Evolutionary conservation across 2,329 filamentous ascomycete species (phyloP).

Genomic region (Aspergillus hiratsukae): DNA sequence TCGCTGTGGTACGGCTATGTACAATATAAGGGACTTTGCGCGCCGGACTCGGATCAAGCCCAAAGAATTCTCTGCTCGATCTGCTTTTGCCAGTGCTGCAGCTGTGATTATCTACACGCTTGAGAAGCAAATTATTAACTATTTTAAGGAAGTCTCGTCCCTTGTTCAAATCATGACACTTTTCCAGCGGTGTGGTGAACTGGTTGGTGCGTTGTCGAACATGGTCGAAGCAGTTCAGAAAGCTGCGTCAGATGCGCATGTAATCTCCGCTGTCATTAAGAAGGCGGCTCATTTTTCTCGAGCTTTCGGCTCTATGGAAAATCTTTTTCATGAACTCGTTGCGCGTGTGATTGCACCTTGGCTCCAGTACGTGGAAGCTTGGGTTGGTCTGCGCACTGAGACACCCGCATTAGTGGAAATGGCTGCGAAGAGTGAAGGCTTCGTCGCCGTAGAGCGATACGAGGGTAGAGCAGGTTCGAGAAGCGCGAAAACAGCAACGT

Average conservation of each 20-base stretch:
- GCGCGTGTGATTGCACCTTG: slow-evolving; percentile 61
- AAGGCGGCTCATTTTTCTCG: slow-evolving; percentile 62
- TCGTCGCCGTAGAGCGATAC: slow-evolving; percentile 57
- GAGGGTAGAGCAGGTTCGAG: slow-evolving; percentile 57
- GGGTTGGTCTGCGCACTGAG: slow-evolving; percentile 66
- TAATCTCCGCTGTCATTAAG: slow-evolving; percentile 59
- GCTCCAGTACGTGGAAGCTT: slow-evolving; percentile 64
- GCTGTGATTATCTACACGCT: slow-evolving; percentile 35
- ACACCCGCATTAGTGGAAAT: slow-evolving; percentile 49
- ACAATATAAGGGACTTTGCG: slow-evolving; percentile 33
- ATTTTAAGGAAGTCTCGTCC: slow-evolving; percentile 25
- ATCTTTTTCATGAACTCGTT: slow-evolving; percentile 64
- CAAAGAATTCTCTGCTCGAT: slow-evolving; percentile 28
- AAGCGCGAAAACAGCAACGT: slow-evolving; percentile 55
- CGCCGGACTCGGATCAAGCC: slow-evolving; percentile 21
- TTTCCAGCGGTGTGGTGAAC: slow-evolving; percentile 36
- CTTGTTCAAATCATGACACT: slow-evolving; percentile 34
- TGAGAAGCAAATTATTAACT: slow-evolving; percentile 30
- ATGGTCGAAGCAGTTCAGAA: slow-evolving; percentile 45
- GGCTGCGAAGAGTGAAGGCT: slow-evolving; percentile 51
- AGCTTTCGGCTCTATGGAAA: slow-evolving; percentile 56
- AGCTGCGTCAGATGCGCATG: slow-evolving; percentile 53
- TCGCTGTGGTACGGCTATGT: slow-evolving; percentile 35
- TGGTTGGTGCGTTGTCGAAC: slow-evolving; percentile 32
- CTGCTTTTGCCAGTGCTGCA: slow-evolving; percentile 31